Evolutionary conservation across 129 eudicot species (phyloP).

Genomic region (Logfia minima): DNA sequence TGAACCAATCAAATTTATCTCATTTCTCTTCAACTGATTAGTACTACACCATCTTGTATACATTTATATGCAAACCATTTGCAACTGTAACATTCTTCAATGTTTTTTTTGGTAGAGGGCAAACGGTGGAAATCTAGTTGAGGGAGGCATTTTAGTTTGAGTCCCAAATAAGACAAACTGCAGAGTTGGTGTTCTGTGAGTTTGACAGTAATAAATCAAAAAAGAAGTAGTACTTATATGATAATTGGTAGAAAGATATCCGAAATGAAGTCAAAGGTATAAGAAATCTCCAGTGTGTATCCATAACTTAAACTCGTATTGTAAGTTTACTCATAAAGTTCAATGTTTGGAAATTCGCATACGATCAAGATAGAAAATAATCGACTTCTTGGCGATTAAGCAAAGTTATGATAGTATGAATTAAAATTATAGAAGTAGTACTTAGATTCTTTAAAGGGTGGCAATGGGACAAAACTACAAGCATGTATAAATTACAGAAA

Average conservation of each 20-base stretch:
- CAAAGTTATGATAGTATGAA: background rate
- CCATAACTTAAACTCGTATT: background rate
- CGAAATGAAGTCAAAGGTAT: too few relatives aligned
- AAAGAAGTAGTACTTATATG: too few relatives aligned
- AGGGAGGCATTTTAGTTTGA: background rate
- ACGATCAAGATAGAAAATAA: background rate
- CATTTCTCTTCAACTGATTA: too few relatives aligned
- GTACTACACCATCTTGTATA: too few relatives aligned
- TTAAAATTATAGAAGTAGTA: background rate
- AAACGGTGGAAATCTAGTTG: background rate
- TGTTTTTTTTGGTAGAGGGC: background rate
- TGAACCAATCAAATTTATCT: too few relatives aligned
- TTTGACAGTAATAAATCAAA: too few relatives aligned
- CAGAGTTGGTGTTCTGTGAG: too few relatives aligned
- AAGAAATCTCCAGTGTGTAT: background rate
- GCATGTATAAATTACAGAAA: background rate
- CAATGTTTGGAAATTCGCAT: background rate
- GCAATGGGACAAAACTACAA: background rate
- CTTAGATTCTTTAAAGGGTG: background rate
- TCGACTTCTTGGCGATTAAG: background rate
- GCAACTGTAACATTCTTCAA: background rate
- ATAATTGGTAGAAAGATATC: too few relatives aligned
- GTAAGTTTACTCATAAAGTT: background rate
- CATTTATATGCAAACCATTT: too few relatives aligned
- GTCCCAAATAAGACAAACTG: background rate